A percentile compares a stretch with the other conserved stretches of the same genome.
Conservation (phyloP, 495 filamentous ascomycete species). For the Penicillium psychrofluorescens region DNA sequence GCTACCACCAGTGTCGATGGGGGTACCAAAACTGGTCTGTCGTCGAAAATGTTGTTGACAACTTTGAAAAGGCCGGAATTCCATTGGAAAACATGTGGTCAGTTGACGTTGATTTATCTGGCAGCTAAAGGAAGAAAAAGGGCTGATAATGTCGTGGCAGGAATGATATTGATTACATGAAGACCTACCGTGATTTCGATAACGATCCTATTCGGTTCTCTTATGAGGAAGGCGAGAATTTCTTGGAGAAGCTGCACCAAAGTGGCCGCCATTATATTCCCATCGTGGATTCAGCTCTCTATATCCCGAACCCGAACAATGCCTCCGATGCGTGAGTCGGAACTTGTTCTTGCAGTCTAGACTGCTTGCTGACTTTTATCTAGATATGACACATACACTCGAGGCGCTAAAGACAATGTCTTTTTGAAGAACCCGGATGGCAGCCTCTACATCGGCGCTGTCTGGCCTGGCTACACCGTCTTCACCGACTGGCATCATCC, state of each 20-base stretch:
- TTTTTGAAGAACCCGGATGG: conserved; percentile 60
- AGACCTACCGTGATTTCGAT: conserved; percentile 51
- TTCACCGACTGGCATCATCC: conserved; percentile 56
- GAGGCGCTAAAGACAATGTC: conserved; percentile 55
- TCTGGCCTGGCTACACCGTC: conserved; percentile 64
- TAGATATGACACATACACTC: conserved; percentile 57
- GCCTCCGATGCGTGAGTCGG: conserved; percentile 52
- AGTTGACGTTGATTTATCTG: background rate
- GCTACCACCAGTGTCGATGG: conserved; percentile 51
- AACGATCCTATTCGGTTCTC: conserved; percentile 45
- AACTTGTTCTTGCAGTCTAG: background rate
- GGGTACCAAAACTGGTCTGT: conserved; percentile 45
- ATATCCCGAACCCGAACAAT: conserved; percentile 67
- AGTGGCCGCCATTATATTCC: conserved; percentile 70
- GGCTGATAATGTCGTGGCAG: conserved; percentile 10
- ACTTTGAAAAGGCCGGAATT: conserved; percentile 40
- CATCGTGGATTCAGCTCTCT: conserved; percentile 77
- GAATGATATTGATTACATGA: conserved; percentile 55
- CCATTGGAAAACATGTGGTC: conserved; percentile 57
- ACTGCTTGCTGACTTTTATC: background rate
- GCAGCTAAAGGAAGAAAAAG: too few species aligned
- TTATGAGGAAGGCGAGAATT: conserved; percentile 45
- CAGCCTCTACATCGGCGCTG: conserved; percentile 54
- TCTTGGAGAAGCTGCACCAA: conserved; percentile 57
- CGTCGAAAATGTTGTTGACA: conserved; percentile 42